These are phyloP conservation scores for Apiotrichum veenhuisii DNA, from an alignment of 1,284 basidiomycete species.

Conservation along the genomic window DNA sequence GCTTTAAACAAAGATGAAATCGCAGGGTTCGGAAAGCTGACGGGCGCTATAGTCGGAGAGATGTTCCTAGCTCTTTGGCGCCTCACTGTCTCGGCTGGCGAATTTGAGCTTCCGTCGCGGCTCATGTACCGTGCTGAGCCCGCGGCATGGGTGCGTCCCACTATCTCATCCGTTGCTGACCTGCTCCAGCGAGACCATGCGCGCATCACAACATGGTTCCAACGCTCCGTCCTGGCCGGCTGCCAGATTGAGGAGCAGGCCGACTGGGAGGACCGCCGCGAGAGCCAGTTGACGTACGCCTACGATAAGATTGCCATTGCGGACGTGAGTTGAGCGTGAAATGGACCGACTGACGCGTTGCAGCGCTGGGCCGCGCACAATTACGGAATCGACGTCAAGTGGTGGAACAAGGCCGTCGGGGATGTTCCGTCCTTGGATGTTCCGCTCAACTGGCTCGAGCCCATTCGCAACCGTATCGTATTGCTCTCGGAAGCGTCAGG, in stretches of 20 bases:
- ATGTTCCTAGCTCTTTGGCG: constrained; percentile 37
- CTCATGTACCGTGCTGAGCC: constrained; percentile 25
- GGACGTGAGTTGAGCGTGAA: constrained; percentile 28
- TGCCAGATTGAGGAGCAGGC: constrained; percentile 26
- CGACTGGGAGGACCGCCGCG: constrained; percentile 24
- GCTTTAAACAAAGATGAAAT: no score
- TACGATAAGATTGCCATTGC: constrained; percentile 32
- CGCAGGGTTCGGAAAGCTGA: not conserved
- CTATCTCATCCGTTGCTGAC: constrained; percentile 13
- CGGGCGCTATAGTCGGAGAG: constrained; percentile 19
- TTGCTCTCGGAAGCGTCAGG: constrained; percentile 15
- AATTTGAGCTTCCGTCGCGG: constrained; percentile 23
- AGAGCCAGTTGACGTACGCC: constrained; percentile 21
- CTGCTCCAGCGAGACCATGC: not conserved
- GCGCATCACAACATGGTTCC: constrained; percentile 33
- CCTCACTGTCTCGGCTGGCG: constrained; percentile 24
- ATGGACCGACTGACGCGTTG: not conserved
- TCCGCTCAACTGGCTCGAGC: constrained; percentile 27
- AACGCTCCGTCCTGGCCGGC: constrained; percentile 28
- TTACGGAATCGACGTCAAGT: constrained; percentile 15
- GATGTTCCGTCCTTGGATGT: constrained; percentile 22
- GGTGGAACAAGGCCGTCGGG: constrained; percentile 31
- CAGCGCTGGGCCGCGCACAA: constrained; percentile 30
- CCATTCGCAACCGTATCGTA: constrained; percentile 24
- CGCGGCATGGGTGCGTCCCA: constrained; percentile 25